Evolutionary conservation across 2,329 filamentous ascomycete genomes (phyloP), one percentile per base, ranked within the genome.

Genomic region (Acrocalymma vagum): DNA sequence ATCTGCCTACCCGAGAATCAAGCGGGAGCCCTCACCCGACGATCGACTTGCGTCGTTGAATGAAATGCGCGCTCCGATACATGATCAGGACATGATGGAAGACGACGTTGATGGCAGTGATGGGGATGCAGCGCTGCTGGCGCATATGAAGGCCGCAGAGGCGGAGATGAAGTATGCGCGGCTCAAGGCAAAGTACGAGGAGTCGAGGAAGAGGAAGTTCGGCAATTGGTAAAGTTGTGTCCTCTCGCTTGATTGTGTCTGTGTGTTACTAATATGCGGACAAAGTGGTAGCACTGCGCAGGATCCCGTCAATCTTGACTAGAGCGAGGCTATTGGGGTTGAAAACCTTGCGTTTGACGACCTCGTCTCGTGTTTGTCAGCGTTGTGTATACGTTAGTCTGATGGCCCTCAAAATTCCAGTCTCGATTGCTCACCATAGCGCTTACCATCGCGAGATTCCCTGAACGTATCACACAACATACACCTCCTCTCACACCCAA

Each of bases 21-120:
- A 60, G 36, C 46, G 47, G 6, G 56, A 62, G 29, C 42, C 38
- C 5, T 45, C 51, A 9, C 42, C 35, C 6, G 48, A 48, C 13
- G 21, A 45, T 9, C 26, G 22, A 4, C 16, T 28, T 6, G 38
- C 30, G 14, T 20, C 31, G 1, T 9, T 29, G 8, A 39, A 54
- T 2, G 38, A 48, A 8, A 20, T 41, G 9, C 30, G 47, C 6
- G 35, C 6, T 9, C 38, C 45, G 6, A 24, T 9, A 14, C 46
- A 51, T 20, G 35, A 34, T 3, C 11, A 30, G 4, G 45, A 28
- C 6, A 31, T n/a, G 3, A 21, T 32, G 0, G 40, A 37, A 1
- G 36, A 45, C 3, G 30, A 45, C 1, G 15, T 29, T 24, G 29
- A 33, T 40, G 26, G 37, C 22, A 16, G 27, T 15, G 27, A 29